These are phyloP conservation scores for Petasospora rhodanensis DNA, from an alignment of 1,139 yeast genomes.

Conservation along the genomic window DNA sequence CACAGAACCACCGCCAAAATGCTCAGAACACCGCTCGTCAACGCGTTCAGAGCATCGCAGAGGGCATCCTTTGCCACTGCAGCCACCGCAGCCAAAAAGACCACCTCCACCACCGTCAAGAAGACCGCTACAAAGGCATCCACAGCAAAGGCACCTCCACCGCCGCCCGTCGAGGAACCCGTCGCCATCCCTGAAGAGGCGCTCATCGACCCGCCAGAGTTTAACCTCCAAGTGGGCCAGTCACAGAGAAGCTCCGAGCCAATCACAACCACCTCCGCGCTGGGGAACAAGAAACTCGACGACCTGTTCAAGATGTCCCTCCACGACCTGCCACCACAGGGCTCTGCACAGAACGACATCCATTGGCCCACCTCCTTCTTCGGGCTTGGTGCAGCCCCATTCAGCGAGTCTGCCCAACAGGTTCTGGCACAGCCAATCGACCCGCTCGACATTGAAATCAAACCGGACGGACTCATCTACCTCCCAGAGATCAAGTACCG, in stretches of 20 bases:
- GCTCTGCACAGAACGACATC: slow-evolving; percentile 16
- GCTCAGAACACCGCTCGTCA: too few species aligned
- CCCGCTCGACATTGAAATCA: slow-evolving; percentile 78
- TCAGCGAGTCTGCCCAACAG: slow-evolving; percentile 54
- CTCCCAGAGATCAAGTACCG: slow-evolving; percentile 94
- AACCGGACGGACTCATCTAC: slow-evolving; percentile 90
- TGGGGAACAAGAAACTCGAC: slow-evolving; percentile 10
- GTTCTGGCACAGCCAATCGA: slow-evolving; percentile 57
- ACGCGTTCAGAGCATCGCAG: too few species aligned
- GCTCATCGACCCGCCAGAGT: slow-evolving; percentile 22
- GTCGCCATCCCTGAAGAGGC: slow-evolving; percentile 8
- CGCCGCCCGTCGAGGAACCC: not conserved
- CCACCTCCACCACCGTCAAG: slow-evolving; percentile 1
- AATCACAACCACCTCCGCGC: slow-evolving; percentile 2
- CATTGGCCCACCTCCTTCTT: slow-evolving; percentile 76
- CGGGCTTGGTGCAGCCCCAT: slow-evolving; percentile 79
- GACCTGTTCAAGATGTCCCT: slow-evolving; percentile 14
- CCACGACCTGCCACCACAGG: slow-evolving; percentile 20
- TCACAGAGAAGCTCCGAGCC: slow-evolving; percentile 10
- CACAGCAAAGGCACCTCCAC: too few species aligned
- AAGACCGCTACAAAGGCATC: slow-evolving; percentile 2
- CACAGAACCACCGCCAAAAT: slow-evolving; percentile 2
- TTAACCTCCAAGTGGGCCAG: slow-evolving; percentile 21
- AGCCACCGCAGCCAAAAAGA: not conserved
- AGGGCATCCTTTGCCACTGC: too few species aligned